A percentile compares a stretch with the other conserved stretches of the same genome.
Conservation (phyloP, 202 grass and related monocot genomes). For the Brachypodium distachyon region DNA sequence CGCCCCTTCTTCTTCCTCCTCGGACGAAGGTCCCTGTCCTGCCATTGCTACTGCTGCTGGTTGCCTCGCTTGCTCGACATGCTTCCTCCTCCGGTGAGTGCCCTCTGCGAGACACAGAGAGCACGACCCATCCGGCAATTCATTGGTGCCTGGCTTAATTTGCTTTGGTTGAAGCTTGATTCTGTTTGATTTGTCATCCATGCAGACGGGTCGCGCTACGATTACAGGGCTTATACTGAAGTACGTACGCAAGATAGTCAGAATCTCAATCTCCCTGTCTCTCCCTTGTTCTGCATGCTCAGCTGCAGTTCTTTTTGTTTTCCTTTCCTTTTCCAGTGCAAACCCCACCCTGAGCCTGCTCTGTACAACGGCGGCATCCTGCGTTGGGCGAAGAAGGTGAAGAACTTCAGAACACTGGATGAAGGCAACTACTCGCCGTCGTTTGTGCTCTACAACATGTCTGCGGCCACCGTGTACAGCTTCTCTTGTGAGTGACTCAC, state of each 20-base stretch:
- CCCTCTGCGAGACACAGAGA: too few relatives aligned
- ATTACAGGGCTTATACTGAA: constrained; percentile 39
- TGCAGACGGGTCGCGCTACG: constrained; percentile 22
- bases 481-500: constrained; percentile 57
- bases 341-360: constrained; percentile 53
- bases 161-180: not conserved
- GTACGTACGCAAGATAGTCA: not conserved
- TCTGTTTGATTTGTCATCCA: not conserved
- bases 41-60: constrained; percentile 7
- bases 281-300: not conserved
- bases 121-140: not conserved
- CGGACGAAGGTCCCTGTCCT: not conserved
- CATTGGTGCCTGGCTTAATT: not conserved
- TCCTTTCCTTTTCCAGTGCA: constrained; percentile 39
- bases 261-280: not conserved
- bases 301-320: not conserved
- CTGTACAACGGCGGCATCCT: constrained; percentile 73
- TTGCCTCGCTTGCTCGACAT: not conserved
- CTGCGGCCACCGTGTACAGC: constrained; percentile 36
- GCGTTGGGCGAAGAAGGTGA: constrained; percentile 35
- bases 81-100: constrained; percentile 27
- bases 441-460: constrained; percentile 71
- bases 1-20: not conserved
- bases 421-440: constrained; percentile 64
- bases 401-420: constrained; percentile 43